Percentiles rank a stretch among this genome's conserved stretches.
Conservation (phyloP, 805 yeast genomes). For the Pichia deserticola region DNA sequence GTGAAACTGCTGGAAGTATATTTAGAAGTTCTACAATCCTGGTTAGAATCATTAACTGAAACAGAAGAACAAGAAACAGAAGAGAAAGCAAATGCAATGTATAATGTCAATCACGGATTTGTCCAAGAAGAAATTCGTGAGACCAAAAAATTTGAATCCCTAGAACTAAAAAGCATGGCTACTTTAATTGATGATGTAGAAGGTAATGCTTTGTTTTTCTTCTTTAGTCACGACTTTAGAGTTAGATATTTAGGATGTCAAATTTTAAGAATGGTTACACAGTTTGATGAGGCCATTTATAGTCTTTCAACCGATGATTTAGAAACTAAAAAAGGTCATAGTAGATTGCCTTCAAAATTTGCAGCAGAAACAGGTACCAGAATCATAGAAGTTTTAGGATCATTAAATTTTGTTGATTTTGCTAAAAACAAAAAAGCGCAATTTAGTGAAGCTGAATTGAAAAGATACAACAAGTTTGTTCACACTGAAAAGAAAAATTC, state of each 20-base stretch:
- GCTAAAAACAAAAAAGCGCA: constrained; percentile 44
- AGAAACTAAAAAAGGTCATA: constrained; percentile 31
- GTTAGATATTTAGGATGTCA: constrained; percentile 70
- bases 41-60: constrained; percentile 63
- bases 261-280: constrained; percentile 70
- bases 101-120: constrained; percentile 28
- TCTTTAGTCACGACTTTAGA: constrained; percentile 78
- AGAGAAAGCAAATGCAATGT: constrained; percentile 28
- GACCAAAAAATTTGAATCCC: constrained; percentile 46
- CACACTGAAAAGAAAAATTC: constrained; percentile 54
- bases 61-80: constrained; percentile 19
- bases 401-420: constrained; percentile 57
- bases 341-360: constrained; percentile 58
- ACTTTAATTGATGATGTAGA: constrained; percentile 91
- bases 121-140: constrained; percentile 35
- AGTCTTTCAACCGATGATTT: constrained; percentile 29
- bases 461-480: constrained; percentile 57
- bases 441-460: constrained; percentile 70
- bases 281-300: constrained; percentile 76
- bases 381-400: constrained; percentile 68
- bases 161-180: constrained; percentile 71
- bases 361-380: constrained; percentile 76
- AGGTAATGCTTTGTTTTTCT: constrained; percentile 87
- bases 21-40: constrained; percentile 69
- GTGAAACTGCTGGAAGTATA: constrained; percentile 57